A percentile compares a stretch with the other conserved stretches of the same genome.
phyloP scores from a whole-genome alignment of 2,329 filamentous ascomycete species.

The Fusarium scirpi region DNA sequence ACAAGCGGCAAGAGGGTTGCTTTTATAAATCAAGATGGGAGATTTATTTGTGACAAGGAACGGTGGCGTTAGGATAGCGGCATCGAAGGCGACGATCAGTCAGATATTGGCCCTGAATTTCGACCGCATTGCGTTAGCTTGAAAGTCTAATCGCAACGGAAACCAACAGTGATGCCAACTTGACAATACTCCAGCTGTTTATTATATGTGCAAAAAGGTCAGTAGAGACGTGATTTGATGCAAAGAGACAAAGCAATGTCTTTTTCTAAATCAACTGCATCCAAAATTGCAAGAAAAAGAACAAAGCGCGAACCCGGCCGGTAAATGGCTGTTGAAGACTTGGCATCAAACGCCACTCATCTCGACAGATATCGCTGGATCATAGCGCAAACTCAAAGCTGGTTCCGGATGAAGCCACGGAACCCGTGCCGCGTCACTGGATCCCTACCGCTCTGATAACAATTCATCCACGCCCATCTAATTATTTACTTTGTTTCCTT shows the following conservation, averaged over 20 bases:
- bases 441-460: background rate
- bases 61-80: background rate
- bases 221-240: too few relatives aligned
- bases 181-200: too few relatives aligned
- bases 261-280: too few relatives aligned
- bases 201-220: too few relatives aligned
- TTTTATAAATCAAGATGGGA: background rate
- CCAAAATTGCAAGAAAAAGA: too few relatives aligned
- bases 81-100: background rate
- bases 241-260: too few relatives aligned
- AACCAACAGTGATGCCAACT: background rate
- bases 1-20: background rate
- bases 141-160: too few relatives aligned
- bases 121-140: background rate
- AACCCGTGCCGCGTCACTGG: background rate
- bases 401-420: background rate
- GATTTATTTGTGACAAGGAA: background rate
- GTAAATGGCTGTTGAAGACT: background rate
- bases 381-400: background rate
- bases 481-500: background rate
- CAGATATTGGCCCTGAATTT: background rate
- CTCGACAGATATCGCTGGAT: background rate
- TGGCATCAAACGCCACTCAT: background rate
- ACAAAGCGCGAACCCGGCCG: too few relatives aligned
- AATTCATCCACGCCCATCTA: background rate